phyloP scores from a whole-genome alignment of 257 asterid species.

The Parsonsia alboflavescens region DNA sequence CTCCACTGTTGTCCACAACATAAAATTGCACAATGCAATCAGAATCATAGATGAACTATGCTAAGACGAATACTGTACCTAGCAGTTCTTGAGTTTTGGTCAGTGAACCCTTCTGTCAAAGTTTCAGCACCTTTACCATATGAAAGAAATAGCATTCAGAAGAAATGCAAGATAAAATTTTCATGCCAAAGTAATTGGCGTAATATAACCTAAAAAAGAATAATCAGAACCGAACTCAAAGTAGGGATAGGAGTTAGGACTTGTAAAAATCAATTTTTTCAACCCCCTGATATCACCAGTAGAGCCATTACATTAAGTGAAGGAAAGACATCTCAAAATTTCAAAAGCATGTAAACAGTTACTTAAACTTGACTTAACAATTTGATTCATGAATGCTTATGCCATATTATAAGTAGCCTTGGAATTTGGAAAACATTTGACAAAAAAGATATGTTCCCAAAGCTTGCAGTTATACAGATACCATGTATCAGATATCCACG shows the following conservation, averaged over 20 bases:
- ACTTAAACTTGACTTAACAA: neutral
- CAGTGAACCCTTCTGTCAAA: slow-evolving; percentile 28
- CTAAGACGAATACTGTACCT: slow-evolving; percentile 31
- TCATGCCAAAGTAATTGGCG: neutral
- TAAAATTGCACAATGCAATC: neutral
- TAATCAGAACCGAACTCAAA: neutral
- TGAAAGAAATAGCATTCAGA: slow-evolving; percentile 20
- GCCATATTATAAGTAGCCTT: neutral
- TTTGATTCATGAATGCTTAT: neutral
- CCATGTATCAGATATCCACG: neutral
- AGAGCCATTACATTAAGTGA: slow-evolving; percentile 1
- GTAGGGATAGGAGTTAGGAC: neutral
- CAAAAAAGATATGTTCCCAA: neutral
- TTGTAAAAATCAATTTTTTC: neutral
- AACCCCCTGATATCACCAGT: neutral
- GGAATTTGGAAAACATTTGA: neutral
- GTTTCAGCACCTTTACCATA: slow-evolving; percentile 40
- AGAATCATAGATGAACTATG: slow-evolving; percentile 5
- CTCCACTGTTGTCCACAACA: neutral
- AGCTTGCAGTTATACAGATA: neutral
- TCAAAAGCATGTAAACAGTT: neutral
- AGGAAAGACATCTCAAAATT: neutral
- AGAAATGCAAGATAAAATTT: neutral
- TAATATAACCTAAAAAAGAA: neutral
- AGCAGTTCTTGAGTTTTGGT: slow-evolving; percentile 34